Base-by-base conservation (phyloP, 257 asterid species). In the Solanum ossicruentum region DNA sequence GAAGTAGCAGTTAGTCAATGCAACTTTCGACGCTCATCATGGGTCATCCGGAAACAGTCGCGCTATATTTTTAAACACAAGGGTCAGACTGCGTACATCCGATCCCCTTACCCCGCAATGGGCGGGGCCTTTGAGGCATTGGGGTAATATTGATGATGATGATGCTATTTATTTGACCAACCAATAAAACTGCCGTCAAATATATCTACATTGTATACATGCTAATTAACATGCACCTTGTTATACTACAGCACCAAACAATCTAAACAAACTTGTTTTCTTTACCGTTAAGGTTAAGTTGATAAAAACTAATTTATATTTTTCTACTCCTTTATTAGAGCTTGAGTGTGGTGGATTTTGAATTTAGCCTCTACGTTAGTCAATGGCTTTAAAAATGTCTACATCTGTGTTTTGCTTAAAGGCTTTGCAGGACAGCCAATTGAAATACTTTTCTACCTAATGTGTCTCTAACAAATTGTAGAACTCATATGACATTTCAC, bases 401-500 rank as follows among this genome's bases (percentile, higher is more conserved):
- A 90, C 66, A 82, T 89, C 91, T 55, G 9, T 56, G 84, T 90
- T 80, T 90, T 86, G 93, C 94, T 88, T 89, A 83, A 71, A 91
- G 90, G 96, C 87, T 89, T 92, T 89, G 84, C 66, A 52, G 57
- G 87, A 84, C 88, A 85, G 45, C 89, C 84, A 51, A 58, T 73
- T 71, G 63, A 83, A 83, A 82, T 55, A 71, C 87, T 85, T 66
- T 81, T 87, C 84, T 81, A 91, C 91, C 89, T 87, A 91, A 87
- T 70, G 39, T 15, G 18, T 88, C 79, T 60, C 77, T 56, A 88
- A 63, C 90, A 52, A 88, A 70, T 47, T 81, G 56, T 66, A 28
- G 28, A 32, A 70, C 32, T 70, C 7, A 21, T 15, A 26, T 26
- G 54, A 8, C 84, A 60, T 82, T 63, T 28, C 49, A 73, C 61